Percentiles rank a stretch among this genome's conserved stretches.
Evolutionary conservation across 495 filamentous ascomycete genomes (phyloP).

Genomic region (Niebla homalea): DNA sequence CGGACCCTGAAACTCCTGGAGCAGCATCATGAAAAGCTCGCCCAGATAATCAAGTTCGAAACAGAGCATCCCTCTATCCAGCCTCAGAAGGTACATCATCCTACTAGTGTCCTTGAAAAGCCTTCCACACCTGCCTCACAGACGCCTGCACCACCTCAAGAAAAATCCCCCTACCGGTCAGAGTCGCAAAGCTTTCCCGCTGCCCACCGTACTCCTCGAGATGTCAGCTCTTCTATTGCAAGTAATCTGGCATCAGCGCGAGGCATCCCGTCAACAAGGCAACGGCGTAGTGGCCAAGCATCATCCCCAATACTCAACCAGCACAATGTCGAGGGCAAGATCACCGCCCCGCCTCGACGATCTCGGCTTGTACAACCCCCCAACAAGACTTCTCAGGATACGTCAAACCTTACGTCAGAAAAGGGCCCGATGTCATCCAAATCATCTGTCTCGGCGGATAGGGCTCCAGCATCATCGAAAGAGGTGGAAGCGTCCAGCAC

Average conservation of each 20-base stretch:
- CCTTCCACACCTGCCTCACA: conserved; percentile 10
- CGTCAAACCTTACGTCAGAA: conserved; percentile 6
- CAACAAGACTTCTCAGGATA: conserved; percentile 8
- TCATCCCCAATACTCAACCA: conserved; percentile 55
- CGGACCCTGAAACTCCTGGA: conserved; percentile 76
- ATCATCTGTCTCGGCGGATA: conserved; percentile 8
- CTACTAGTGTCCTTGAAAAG: conserved; percentile 4
- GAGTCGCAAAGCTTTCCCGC: conserved; percentile 33
- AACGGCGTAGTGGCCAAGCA: conserved; percentile 42
- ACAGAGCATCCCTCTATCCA: conserved; percentile 39
- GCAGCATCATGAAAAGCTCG: conserved; percentile 68
- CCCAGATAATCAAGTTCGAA: conserved; percentile 61
- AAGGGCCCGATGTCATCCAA: conserved; percentile 15
- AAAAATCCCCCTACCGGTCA: conserved; percentile 22
- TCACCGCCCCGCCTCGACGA: conserved; percentile 44
- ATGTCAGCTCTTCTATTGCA: conserved; percentile 72
- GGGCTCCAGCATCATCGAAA: background rate
- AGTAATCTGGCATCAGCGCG: conserved; percentile 81
- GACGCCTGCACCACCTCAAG: conserved; percentile 16
- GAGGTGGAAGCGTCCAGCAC: conserved; percentile 7
- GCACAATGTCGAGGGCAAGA: conserved; percentile 61
- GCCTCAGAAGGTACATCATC: conserved; percentile 9
- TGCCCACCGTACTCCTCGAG: conserved; percentile 43
- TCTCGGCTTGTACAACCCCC: conserved; percentile 26
- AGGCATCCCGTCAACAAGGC: conserved; percentile 62